Evolutionary conservation across 2,329 filamentous ascomycete species (phyloP).

Genomic region (Sphaerulina musiva): DNA sequence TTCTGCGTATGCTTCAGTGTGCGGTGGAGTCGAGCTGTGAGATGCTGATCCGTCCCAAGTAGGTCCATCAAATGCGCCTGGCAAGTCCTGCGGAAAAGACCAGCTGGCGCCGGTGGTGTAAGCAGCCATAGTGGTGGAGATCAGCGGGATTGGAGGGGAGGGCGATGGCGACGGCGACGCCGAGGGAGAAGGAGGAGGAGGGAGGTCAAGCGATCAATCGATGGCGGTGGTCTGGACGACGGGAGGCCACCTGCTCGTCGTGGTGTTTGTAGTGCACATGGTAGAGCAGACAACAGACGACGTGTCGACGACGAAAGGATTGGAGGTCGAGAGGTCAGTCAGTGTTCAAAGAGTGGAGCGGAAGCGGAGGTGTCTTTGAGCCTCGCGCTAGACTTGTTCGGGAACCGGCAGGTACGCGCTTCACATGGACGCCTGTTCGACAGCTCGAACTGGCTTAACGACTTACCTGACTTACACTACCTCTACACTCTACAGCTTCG

Average conservation of each 20-base stretch:
- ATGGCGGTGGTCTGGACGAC: constrained; percentile 1
- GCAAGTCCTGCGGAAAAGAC: constrained; percentile 44
- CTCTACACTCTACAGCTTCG: background rate
- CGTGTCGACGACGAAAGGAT: no score
- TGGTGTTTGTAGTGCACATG: background rate
- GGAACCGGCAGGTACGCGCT: background rate
- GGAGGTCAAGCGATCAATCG: constrained; percentile 4
- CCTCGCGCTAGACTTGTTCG: background rate
- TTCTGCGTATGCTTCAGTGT: background rate
- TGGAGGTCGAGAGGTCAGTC: no score
- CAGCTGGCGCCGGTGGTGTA: constrained; percentile 38
- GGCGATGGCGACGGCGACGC: no score
- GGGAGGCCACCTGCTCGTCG: background rate
- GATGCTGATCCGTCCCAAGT: background rate
- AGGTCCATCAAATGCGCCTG: constrained; percentile 28
- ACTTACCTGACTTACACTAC: background rate
- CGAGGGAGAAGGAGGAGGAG: background rate
- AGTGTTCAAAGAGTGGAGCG: background rate
- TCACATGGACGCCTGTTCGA: background rate
- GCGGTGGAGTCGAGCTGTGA: background rate
- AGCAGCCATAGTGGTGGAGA: constrained; percentile 36
- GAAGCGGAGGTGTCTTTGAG: constrained; percentile 1
- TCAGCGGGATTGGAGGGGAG: background rate
- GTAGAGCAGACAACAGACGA: background rate
- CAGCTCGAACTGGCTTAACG: background rate